Evolutionary conservation across 1,284 basidiomycete genomes (phyloP), one percentile per base, ranked within the genome.

Genomic region (Pyrrhoderma lamaoense): DNA sequence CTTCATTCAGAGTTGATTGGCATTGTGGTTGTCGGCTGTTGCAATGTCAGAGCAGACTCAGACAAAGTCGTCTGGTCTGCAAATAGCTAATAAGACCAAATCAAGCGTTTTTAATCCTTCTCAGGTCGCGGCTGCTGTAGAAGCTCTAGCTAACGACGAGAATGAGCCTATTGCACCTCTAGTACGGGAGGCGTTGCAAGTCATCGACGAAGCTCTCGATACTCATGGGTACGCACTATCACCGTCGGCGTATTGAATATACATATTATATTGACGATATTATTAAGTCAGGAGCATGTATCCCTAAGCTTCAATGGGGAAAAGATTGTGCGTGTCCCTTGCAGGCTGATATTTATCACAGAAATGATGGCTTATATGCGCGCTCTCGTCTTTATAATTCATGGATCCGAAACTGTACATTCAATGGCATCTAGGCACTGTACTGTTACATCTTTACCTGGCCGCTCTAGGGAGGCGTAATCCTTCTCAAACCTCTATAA

Each of bases 231-330:
- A 65, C 53, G 62, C 59, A 16, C 22, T 22, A n/a, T n/a, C 25
- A 5, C 5, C 5, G 11, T 31, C 5, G 7, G 27, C 11, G 5
- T 45, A 13, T 23, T 45, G 14, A 14, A 27, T n/a, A 45, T 53
- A 49, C 21, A 5, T 34, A 16, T 46, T 47, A 27, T 36, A 35
- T 39, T 54, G 31, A 56, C 42, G 16, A 47, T 43, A 45, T 16
- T 47, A 42, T 47, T 46, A 57, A 82, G 89, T 35, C 75, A 78
- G 62, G 76, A 84, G 38, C 73, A 74, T 48, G 69, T 92, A 13
- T 86, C 89, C 3, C 74, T 99, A 48, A 96, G 92, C 66, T 99
- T 97, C 72, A 99, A 99, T 60, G 95, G 95, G 95, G 95, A 42
- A 99, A 99, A 66, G 95, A 99, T 64, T 98, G 93, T 93, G 60